These are phyloP conservation scores for Antarctomyces pellizariae DNA, from an alignment of 495 filamentous ascomycete species.

Conservation along the genomic window DNA sequence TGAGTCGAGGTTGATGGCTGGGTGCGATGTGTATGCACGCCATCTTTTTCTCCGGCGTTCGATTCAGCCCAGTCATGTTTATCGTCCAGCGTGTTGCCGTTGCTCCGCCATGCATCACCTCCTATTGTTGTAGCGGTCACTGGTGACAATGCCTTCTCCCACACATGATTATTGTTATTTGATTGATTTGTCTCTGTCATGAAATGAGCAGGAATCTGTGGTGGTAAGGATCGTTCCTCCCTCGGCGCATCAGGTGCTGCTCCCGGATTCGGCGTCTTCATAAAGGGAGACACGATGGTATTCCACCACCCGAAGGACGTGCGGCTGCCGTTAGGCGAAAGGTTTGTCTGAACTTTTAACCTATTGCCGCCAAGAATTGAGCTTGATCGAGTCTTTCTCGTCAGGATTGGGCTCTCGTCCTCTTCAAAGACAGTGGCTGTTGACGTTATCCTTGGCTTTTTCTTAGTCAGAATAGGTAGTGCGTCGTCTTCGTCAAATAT, in stretches of 20 bases:
- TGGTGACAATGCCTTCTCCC: conserved; percentile 20
- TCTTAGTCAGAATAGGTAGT: too few relatives aligned
- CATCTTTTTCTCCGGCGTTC: conserved; percentile 8
- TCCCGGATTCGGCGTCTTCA: conserved; percentile 20
- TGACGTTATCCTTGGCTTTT: too few relatives aligned
- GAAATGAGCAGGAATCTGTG: too few relatives aligned
- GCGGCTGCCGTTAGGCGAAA: too few relatives aligned
- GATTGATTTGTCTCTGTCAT: too few relatives aligned
- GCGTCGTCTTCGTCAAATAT: too few relatives aligned
- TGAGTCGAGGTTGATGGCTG: too few relatives aligned
- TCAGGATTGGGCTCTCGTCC: conserved; percentile 17
- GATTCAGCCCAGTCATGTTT: too few relatives aligned
- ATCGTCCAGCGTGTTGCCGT: conserved; percentile 4
- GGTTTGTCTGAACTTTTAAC: too few relatives aligned
- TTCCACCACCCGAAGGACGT: conserved; percentile 96
- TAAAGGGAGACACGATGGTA: conserved; percentile 54
- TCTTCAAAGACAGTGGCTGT: conserved; percentile 35
- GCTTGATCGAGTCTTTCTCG: conserved; percentile 10
- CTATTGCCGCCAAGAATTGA: conserved; percentile 16
- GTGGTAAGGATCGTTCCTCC: too few relatives aligned
- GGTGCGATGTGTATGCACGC: too few relatives aligned
- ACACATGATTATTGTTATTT: too few relatives aligned
- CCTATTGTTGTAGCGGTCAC: conserved; percentile 9
- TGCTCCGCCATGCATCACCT: conserved; percentile 9
- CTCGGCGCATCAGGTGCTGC: conserved; percentile 15